Conservation (phyloP, 2,329 filamentous ascomycete species). For the Rhexocercosporidium sp. region DNA sequence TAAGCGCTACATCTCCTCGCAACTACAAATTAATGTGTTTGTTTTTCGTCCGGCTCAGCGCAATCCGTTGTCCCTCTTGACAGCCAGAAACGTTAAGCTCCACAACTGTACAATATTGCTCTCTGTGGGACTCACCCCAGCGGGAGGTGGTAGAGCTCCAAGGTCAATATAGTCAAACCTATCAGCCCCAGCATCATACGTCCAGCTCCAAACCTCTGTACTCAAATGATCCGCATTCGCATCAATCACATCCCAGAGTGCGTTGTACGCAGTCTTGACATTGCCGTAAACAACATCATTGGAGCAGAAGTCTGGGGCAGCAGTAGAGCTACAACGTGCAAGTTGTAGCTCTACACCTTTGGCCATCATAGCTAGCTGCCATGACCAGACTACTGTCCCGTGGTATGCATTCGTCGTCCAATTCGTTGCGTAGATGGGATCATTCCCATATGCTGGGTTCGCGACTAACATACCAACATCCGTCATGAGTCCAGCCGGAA, state of each 20-base stretch:
- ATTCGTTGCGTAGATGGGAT: conserved; percentile 52
- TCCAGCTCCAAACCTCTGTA: conserved; percentile 68
- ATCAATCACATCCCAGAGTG: conserved; percentile 66
- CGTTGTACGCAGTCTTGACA: conserved; percentile 59
- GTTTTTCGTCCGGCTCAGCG: neutral
- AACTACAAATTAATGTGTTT: neutral
- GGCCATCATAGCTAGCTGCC: conserved; percentile 69
- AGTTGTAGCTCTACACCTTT: conserved; percentile 63
- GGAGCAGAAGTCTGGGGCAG: conserved; percentile 55
- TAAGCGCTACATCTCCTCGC: neutral
- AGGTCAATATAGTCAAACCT: conserved; percentile 55
- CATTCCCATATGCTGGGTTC: conserved; percentile 62
- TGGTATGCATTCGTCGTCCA: conserved; percentile 66
- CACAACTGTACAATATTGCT: conserved; percentile 62
- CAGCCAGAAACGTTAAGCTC: conserved; percentile 63
- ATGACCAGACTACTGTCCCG: conserved; percentile 68
- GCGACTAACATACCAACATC: conserved; percentile 62
- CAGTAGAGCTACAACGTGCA: conserved; percentile 49
- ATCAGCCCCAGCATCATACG: conserved; percentile 45
- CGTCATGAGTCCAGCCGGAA: conserved; percentile 63
- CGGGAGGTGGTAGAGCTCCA: conserved; percentile 54
- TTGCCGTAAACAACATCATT: conserved; percentile 50
- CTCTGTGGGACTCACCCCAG: conserved; percentile 51
- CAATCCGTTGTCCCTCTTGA: conserved; percentile 44
- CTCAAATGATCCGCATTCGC: conserved; percentile 57